Evolutionary conservation across 1,139 yeast genomes (phyloP).

Genomic region (Saccharomyces pastorianus): DNA sequence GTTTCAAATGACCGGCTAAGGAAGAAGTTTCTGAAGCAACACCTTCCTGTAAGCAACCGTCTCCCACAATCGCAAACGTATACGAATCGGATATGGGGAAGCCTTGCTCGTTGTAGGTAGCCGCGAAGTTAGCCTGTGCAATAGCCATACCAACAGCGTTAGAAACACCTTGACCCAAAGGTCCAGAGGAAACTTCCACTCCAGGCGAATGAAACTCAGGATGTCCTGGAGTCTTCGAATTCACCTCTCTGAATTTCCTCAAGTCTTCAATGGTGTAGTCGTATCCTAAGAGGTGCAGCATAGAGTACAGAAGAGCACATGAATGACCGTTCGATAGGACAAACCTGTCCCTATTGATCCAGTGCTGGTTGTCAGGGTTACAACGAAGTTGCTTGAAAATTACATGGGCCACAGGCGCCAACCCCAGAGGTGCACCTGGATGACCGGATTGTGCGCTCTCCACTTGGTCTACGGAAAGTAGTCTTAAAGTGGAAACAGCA

Average conservation of each 20-base stretch:
- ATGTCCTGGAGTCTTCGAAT: slow-evolving; percentile 94
- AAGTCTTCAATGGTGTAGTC: slow-evolving; percentile 76
- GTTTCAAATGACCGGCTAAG: slow-evolving; percentile 90
- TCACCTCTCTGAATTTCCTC: slow-evolving; percentile 81
- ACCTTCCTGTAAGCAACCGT: slow-evolving; percentile 98
- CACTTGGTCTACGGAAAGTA: slow-evolving; percentile 81
- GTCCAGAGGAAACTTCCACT: slow-evolving; percentile 96
- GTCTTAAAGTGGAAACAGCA: slow-evolving; percentile 83
- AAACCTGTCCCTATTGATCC: slow-evolving; percentile 94
- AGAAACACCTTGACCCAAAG: slow-evolving; percentile 95
- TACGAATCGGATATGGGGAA: slow-evolving; percentile 61
- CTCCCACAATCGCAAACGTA: slow-evolving; percentile 83
- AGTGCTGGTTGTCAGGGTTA: slow-evolving; percentile 83
- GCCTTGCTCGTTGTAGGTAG: slow-evolving; percentile 87
- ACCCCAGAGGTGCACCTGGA: slow-evolving; percentile 98
- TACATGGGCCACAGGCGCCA: slow-evolving; percentile 80
- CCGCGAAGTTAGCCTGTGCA: slow-evolving; percentile 88
- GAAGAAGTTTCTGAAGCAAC: slow-evolving; percentile 90
- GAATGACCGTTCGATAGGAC: slow-evolving; percentile 96
- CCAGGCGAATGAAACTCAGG: slow-evolving; percentile 84
- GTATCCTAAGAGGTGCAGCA: slow-evolving; percentile 81
- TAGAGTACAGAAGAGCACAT: slow-evolving; percentile 78
- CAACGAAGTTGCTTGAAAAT: slow-evolving; percentile 72
- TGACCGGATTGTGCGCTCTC: slow-evolving; percentile 91
- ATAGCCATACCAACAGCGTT: slow-evolving; percentile 96